Percentiles rank a stretch among this genome's conserved stretches.
These are phyloP conservation scores for Tilletia caries DNA, from an alignment of 1,284 basidiomycete species.

Conservation along the genomic window DNA sequence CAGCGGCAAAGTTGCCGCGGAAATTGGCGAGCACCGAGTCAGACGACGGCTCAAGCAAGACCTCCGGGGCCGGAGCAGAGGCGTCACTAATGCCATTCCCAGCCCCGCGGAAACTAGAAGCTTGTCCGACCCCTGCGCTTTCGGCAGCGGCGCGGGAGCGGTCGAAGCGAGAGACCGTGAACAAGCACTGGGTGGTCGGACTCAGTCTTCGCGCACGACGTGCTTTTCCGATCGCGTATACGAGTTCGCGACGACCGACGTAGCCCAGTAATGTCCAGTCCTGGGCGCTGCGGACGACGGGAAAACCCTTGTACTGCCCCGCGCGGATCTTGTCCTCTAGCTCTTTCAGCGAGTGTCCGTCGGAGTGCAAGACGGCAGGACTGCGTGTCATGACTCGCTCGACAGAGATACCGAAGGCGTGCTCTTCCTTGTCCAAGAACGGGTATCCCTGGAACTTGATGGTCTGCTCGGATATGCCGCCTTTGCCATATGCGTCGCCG, in stretches of 20 bases:
- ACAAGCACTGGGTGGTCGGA: constrained; percentile 35
- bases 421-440: constrained; percentile 82
- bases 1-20: constrained; percentile 10
- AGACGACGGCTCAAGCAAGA: constrained; percentile 3
- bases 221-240: constrained; percentile 73
- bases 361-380: constrained; percentile 68
- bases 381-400: constrained; percentile 82
- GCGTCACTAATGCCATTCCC: background rate
- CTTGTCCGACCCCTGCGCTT: no score
- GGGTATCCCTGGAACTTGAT: constrained; percentile 70
- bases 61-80: background rate
- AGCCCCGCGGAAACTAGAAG: background rate
- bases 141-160: no score
- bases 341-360: constrained; percentile 71
- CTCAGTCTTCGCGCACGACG: constrained; percentile 26
- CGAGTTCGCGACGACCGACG: constrained; percentile 78
- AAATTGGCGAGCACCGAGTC: background rate
- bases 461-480: constrained; percentile 90
- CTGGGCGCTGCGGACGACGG: constrained; percentile 65
- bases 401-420: constrained; percentile 71
- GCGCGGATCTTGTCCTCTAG: constrained; percentile 57
- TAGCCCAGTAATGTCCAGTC: constrained; percentile 74
- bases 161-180: constrained; percentile 25
- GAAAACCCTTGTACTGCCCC: constrained; percentile 78
- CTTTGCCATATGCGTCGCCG: constrained; percentile 82